A percentile compares a stretch with the other conserved stretches of the same genome.
These are phyloP conservation scores for Apocynum venetum DNA, from an alignment of 257 asterid genomes.

Conservation along the genomic window DNA sequence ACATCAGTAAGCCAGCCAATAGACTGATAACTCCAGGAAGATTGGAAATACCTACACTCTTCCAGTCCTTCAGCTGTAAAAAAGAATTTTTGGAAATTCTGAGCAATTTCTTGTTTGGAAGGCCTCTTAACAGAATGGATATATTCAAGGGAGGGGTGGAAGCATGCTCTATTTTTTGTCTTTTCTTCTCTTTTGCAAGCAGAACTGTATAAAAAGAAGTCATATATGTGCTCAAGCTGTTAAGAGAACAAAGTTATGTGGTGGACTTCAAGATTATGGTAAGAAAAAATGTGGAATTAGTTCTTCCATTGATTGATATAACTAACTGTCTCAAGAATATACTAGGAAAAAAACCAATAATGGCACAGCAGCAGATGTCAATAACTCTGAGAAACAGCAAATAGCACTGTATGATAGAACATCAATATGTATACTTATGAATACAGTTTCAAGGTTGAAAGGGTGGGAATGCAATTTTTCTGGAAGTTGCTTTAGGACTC, in stretches of 20 bases:
- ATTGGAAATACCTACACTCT: constrained; percentile 42
- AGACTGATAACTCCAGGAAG: constrained; percentile 73
- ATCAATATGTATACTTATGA: background rate
- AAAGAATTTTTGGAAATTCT: constrained; percentile 2
- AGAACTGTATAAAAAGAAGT: background rate
- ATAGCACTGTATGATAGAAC: background rate
- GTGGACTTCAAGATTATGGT: background rate
- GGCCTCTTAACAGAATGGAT: background rate
- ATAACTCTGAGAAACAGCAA: background rate
- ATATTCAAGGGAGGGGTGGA: background rate
- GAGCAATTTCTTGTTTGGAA: background rate
- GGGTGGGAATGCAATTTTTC: background rate
- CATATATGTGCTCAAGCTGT: background rate
- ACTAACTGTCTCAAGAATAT: background rate
- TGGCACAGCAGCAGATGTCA: background rate
- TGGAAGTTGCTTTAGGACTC: constrained; percentile 17
- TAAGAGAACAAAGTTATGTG: background rate
- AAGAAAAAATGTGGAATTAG: background rate
- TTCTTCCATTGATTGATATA: background rate
- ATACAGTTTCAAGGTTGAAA: background rate
- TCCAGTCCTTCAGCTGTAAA: constrained; percentile 55
- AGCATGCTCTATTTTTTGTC: background rate
- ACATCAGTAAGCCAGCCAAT: constrained; percentile 62
- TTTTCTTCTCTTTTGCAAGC: background rate
- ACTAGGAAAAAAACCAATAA: background rate